Evolutionary conservation across 2,329 filamentous ascomycete genomes (phyloP).

Genomic region (Chaetomium sp.): DNA sequence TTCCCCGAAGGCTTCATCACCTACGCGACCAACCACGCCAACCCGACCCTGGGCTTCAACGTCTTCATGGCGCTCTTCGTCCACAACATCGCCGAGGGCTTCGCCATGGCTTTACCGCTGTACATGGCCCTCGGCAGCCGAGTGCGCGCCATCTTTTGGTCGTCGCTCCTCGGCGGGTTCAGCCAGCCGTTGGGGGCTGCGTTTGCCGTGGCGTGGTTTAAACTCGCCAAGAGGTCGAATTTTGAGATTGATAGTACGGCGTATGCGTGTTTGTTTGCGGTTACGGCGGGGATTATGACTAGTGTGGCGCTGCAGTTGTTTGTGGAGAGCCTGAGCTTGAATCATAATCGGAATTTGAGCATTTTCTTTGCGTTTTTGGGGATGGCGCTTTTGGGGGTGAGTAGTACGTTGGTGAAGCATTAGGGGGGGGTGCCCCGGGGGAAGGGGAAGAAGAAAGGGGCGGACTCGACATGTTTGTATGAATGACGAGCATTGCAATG

Average conservation of each 20-base stretch:
- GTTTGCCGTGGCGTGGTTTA: constrained; percentile 81
- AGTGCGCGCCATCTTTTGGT: constrained; percentile 75
- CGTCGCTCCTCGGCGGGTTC: constrained; percentile 74
- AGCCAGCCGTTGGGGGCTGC: constrained; percentile 82
- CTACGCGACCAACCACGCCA: constrained; percentile 95
- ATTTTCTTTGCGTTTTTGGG: constrained; percentile 76
- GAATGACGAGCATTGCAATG: neutral
- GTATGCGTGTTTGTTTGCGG: constrained; percentile 78
- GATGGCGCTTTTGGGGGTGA: constrained; percentile 81
- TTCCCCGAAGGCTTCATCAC: constrained; percentile 85
- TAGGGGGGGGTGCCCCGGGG: no score
- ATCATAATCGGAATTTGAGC: constrained; percentile 70
- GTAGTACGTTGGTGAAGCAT: constrained; percentile 50
- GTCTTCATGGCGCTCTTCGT: constrained; percentile 96
- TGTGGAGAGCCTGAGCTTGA: constrained; percentile 75
- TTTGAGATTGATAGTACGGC: constrained; percentile 47
- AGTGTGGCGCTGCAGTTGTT: constrained; percentile 87
- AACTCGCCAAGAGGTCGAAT: constrained; percentile 51
- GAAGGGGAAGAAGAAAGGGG: no score
- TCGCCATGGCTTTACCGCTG: constrained; percentile 84
- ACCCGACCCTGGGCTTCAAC: constrained; percentile 77
- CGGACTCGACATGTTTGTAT: neutral
- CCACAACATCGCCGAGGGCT: constrained; percentile 97
- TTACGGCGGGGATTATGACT: constrained; percentile 91
- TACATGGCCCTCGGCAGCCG: constrained; percentile 85